Evolutionary conservation across 2,329 filamentous ascomycete genomes (phyloP), one percentile per base, ranked within the genome.

Genomic region (Talaromyces islandicus): DNA sequence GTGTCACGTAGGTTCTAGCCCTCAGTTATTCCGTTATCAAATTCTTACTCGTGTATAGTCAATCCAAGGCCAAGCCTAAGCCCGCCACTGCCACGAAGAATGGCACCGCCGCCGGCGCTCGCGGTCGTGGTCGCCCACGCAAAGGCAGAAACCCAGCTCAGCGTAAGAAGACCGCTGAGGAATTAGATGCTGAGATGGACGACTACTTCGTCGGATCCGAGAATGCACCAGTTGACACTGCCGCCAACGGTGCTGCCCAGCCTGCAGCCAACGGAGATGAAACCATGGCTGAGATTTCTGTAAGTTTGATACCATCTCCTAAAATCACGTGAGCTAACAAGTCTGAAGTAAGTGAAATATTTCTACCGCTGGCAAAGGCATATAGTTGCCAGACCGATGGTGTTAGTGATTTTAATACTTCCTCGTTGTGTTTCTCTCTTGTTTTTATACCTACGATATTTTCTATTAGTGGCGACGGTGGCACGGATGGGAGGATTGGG

Each of bases 121-220:
- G 76, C 68, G 67, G 77, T 54, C 80, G 79, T 58, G 80, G 78
- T 64, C 80, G 77, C 51, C 79, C 78, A 62, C 80, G 82, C 60
- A 80, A 80, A 64, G 80, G 76, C 57, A 86, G 87, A 67, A 88
- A 80, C 70, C 80, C 83, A 65, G 88, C 69, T 82, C 88, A 66
- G 78, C 87, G 70, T 81, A 95, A 86, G 77, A 97, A 97, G 89
- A 96, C 92, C 0, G 87, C 89, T 1, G 93, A 96, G 73, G 92
- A 99, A 79, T 86, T 99, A 27, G 94, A 99, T 74, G 92, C 91
- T 4, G 94, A 99, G 76, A 99, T 99, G 94, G 88, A 86, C 21
- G 94, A 97, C 76, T 99, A 99, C 80, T 97, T 95, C 73, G 73
- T 74, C 30, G 78, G 71, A 57, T 80, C 80, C 65, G 75, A 72